Percentiles rank a stretch among this genome's conserved stretches.
These are phyloP conservation scores for Bruguiera sexangula DNA, from an alignment of 345 rosid genomes.

Conservation along the genomic window DNA sequence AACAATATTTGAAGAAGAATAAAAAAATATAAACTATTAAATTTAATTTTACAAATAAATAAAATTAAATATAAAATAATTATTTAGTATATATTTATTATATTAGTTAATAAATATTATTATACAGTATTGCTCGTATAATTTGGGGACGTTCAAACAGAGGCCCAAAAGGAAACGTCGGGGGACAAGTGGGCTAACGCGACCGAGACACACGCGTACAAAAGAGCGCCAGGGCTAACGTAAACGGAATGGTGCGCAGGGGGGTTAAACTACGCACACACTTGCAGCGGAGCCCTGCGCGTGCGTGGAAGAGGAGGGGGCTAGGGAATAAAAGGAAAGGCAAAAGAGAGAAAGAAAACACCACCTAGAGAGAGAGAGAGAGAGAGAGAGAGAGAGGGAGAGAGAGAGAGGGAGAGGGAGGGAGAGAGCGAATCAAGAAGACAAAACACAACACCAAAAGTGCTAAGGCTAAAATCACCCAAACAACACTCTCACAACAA, in stretches of 20 bases:
- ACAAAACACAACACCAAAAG: slow-evolving; percentile 7
- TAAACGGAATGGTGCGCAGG: slow-evolving; percentile 16
- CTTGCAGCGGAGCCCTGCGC: slow-evolving; percentile 34
- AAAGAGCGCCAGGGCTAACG: neutral
- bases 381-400: slow-evolving; percentile 4
- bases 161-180: too few species aligned
- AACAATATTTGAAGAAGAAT: too few species aligned
- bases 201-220: neutral
- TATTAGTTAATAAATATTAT: too few species aligned
- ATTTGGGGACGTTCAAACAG: too few species aligned
- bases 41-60: too few species aligned
- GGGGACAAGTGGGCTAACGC: too few species aligned
- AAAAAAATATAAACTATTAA: too few species aligned
- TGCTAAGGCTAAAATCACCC: slow-evolving; percentile 5
- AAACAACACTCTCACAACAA: neutral
- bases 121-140: too few species aligned
- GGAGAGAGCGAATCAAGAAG: slow-evolving; percentile 21
- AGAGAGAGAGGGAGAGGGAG: neutral
- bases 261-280: slow-evolving; percentile 34
- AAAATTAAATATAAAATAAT: too few species aligned
- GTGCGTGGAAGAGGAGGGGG: slow-evolving; percentile 26
- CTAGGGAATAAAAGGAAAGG: slow-evolving; percentile 16
- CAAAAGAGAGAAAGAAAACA: slow-evolving; percentile 1
- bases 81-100: too few species aligned
- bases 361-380: neutral